Conservation (phyloP, 352 stramenopile species). For the Phytophthora cryptogea region DNA sequence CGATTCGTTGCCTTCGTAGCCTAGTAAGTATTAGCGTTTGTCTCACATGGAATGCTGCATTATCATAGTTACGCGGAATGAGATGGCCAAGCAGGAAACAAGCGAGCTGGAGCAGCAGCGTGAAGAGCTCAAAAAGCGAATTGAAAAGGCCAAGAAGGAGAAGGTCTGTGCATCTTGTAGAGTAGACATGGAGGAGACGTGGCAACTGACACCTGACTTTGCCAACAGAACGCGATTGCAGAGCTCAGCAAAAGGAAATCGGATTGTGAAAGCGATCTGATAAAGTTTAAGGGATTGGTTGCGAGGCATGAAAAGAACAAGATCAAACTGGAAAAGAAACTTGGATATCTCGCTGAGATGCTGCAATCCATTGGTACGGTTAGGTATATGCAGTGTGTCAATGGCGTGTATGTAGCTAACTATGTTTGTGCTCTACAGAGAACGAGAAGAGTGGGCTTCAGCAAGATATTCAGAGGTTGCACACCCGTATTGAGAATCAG, state of each 20-base stretch:
- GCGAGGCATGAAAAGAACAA: slow-evolving; percentile 81
- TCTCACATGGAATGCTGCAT: slow-evolving; percentile 5
- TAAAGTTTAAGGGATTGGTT: slow-evolving; percentile 93
- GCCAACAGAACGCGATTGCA: slow-evolving; percentile 56
- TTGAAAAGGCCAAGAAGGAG: slow-evolving; percentile 67
- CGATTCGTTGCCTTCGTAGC: slow-evolving; percentile 3
- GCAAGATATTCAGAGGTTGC: slow-evolving; percentile 65
- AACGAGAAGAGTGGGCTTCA: slow-evolving; percentile 47
- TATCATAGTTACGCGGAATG: slow-evolving; percentile 53
- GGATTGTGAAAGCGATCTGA: slow-evolving; percentile 88
- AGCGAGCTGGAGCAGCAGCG: slow-evolving; percentile 55
- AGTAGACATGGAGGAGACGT: background rate
- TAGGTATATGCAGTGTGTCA: background rate
- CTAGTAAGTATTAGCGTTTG: no score
- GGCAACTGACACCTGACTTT: background rate
- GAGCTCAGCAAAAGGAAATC: slow-evolving; percentile 83
- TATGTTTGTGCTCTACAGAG: slow-evolving; percentile 39
- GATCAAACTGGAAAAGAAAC: slow-evolving; percentile 81
- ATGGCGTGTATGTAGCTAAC: background rate
- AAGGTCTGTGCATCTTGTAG: slow-evolving; percentile 45
- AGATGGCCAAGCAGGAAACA: slow-evolving; percentile 55
- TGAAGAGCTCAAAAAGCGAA: slow-evolving; percentile 65
- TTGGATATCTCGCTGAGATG: slow-evolving; percentile 80
- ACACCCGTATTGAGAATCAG: slow-evolving; percentile 76
- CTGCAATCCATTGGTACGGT: slow-evolving; percentile 78